Conservation (phyloP, 2,329 filamentous ascomycete species). For the Phyllachora maydis region DNA sequence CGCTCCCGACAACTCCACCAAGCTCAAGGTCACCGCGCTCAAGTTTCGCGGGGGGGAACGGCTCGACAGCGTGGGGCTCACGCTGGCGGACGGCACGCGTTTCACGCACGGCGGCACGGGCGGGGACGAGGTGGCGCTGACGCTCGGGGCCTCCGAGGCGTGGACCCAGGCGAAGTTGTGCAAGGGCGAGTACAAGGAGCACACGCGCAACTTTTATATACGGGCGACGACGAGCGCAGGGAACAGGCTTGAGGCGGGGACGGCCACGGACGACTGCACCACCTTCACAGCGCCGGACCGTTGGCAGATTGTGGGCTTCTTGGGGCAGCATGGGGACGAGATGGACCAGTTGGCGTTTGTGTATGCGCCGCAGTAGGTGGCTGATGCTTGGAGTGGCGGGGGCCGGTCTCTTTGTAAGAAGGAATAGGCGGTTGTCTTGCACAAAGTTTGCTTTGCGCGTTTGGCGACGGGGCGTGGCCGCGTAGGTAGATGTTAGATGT, state of each 20-base stretch:
- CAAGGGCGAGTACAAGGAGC: constrained; percentile 19
- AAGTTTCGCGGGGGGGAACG: constrained; percentile 24
- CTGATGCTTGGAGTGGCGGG: too few species aligned
- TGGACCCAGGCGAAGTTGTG: constrained; percentile 28
- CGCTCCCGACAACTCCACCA: too few species aligned
- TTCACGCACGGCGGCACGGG: constrained; percentile 32
- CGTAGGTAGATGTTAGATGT: too few species aligned
- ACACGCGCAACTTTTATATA: constrained; percentile 34
- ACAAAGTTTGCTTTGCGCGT: too few species aligned
- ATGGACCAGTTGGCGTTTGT: constrained; percentile 30
- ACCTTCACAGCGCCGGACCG: constrained; percentile 22
- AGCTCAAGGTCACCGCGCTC: constrained; percentile 15
- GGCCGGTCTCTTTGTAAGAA: too few species aligned
- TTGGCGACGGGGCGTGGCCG: too few species aligned
- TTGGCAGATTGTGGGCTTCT: constrained; percentile 30
- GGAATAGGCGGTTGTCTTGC: too few species aligned
- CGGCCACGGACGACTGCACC: constrained; percentile 21
- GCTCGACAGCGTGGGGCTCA: constrained; percentile 27
- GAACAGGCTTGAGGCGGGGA: constrained; percentile 21
- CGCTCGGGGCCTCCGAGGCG: constrained; percentile 22
- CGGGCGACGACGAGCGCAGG: constrained; percentile 28
- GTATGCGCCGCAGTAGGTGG: constrained; percentile 17
- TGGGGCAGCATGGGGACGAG: constrained; percentile 30
- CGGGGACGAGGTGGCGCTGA: constrained; percentile 19
- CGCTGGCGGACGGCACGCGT: constrained; percentile 22